These are phyloP conservation scores for Thuja plicata DNA, from an alignment of 83 land plant genomes.

Conservation along the genomic window DNA sequence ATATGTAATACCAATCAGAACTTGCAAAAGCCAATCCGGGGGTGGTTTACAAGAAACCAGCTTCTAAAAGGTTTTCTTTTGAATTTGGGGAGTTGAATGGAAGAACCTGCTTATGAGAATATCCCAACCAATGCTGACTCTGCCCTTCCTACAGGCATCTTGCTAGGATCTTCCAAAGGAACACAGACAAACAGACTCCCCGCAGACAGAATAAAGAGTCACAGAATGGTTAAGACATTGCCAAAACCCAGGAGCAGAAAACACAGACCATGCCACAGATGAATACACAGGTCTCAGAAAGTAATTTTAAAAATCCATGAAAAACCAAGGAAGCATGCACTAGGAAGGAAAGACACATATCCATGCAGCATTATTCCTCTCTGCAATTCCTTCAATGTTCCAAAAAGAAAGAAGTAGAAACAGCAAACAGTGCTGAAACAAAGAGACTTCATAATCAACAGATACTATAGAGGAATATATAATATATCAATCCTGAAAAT, in stretches of 20 bases:
- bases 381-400: neutral
- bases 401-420: neutral
- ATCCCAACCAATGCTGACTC: neutral
- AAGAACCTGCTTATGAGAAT: neutral
- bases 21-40: no score
- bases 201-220: neutral
- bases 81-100: neutral
- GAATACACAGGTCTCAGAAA: neutral
- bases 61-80: neutral
- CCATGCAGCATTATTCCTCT: neutral
- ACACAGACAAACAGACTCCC: neutral
- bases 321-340: neutral
- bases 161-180: no score
- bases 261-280: no score
- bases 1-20: no score
- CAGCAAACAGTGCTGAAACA: neutral
- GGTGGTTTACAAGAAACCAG: no score
- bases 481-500: neutral
- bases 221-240: neutral
- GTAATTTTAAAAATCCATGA: neutral
- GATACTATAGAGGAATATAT: neutral
- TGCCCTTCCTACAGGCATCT: neutral
- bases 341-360: neutral
- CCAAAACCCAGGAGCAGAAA: neutral
- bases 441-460: neutral